These are phyloP conservation scores for Phytopythium chamaehyphon DNA, from an alignment of 352 stramenopile species.

Conservation along the genomic window DNA sequence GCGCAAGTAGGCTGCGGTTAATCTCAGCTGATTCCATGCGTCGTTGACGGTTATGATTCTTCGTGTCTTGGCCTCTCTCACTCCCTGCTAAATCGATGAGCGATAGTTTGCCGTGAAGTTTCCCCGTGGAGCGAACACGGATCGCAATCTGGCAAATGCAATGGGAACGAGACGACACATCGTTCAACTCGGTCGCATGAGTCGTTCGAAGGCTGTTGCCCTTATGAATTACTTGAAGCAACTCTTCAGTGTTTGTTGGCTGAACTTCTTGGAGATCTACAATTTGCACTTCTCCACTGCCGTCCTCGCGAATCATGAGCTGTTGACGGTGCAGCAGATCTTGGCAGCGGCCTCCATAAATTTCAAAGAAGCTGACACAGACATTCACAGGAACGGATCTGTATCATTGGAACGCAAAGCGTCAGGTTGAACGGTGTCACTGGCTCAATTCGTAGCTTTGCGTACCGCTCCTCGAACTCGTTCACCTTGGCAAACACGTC, in stretches of 20 bases:
- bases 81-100: conserved; percentile 97
- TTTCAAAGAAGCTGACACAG: conserved; percentile 95
- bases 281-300: conserved; percentile 93
- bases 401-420: background rate
- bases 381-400: conserved; percentile 75
- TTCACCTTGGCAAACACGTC: conserved; percentile 74
- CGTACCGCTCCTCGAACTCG: conserved; percentile 38
- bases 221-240: conserved; percentile 92
- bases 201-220: conserved; percentile 93
- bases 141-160: conserved; percentile 94
- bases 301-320: conserved; percentile 93
- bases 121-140: conserved; percentile 40
- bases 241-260: conserved; percentile 79
- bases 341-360: conserved; percentile 95
- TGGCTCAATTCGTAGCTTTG: too few species aligned
- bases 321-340: conserved; percentile 91
- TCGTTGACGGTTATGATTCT: conserved; percentile 90
- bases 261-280: conserved; percentile 93
- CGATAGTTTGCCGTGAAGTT: conserved; percentile 87
- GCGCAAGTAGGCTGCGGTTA: conserved; percentile 95
- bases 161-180: conserved; percentile 93
- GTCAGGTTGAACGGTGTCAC: too few species aligned
- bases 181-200: conserved; percentile 95
- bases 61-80: conserved; percentile 94
- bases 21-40: conserved; percentile 97